Evolutionary conservation across 192 early-diverging fungal genomes (phyloP).

Genomic region (Rhizophagus clarus): DNA sequence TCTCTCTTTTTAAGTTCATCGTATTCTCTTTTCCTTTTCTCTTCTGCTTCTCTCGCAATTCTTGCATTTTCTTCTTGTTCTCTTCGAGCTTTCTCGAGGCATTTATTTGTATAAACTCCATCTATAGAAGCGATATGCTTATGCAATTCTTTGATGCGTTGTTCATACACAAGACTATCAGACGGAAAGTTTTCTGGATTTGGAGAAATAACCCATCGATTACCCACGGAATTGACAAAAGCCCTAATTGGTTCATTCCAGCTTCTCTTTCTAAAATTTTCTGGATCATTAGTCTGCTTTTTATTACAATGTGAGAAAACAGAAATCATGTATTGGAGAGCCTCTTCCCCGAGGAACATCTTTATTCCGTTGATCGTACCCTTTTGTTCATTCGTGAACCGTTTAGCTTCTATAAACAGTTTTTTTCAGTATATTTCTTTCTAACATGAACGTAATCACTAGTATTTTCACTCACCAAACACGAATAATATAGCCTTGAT

Average conservation of each 20-base stretch:
- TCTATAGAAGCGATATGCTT: neutral
- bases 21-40: neutral
- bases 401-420: neutral
- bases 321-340: neutral
- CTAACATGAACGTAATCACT: no score
- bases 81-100: neutral
- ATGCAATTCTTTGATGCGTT: neutral
- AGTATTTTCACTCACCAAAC: neutral
- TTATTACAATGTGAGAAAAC: neutral
- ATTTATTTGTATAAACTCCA: neutral
- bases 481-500: constrained; percentile 7
- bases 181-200: neutral
- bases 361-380: no score
- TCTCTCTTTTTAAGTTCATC: neutral
- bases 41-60: neutral
- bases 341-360: neutral
- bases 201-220: constrained; percentile 4
- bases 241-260: neutral
- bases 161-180: neutral
- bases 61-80: neutral
- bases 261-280: neutral
- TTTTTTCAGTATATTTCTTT: neutral
- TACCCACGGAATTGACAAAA: neutral
- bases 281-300: neutral
- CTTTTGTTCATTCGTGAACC: neutral